Evolutionary conservation across 257 asterid species (phyloP), one percentile per base, ranked within the genome.

Genomic region (Vinca minor): DNA sequence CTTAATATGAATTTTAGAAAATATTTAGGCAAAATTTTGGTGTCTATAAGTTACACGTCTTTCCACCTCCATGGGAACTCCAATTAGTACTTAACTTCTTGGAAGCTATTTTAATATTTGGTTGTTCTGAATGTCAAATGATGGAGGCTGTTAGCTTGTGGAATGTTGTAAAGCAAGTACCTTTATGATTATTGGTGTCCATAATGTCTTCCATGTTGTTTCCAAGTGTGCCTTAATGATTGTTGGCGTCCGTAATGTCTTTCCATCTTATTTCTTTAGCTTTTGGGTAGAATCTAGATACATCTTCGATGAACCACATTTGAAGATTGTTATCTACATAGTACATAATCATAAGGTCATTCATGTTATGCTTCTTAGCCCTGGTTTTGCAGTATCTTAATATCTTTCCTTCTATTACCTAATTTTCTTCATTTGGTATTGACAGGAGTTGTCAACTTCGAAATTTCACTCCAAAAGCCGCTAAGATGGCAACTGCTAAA

Each of bases 391-490:
- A 9, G 42, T 6, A n/a, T 44, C 44, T 45, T 57, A 39, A 54
- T 71, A 52, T 60, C 65, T 71, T 70, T 73, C 56, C 58, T 69
- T 63, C 67, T 75, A 69, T 68, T 36, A 18, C 47, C 38, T 66
- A 67, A 45, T 62, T 52, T 61, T 39, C 36, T 56, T 62, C 42
- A 59, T 28, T 17, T 77, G 55, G 48, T 75, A 53, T 72, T 57
- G 69, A 53, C 91, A 92, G 98, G 96, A 87, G 69, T 73, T 84
- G 78, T 81, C 95, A 66, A 77, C 78, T 55, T 77, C 79, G 63
- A 85, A 73, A 53, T 59, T 70, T 65, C 65, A 73, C 42, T 74
- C 81, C n/a, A 8, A 90, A 78, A 73, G 69, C 83, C 57, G 72
- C 80, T 64, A 84, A 79, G 80, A 73, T 67, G 66, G 79, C 83